Evolutionary conservation across 1,139 yeast species (phyloP).

Genomic region (Kluyveromyces marxianus): DNA sequence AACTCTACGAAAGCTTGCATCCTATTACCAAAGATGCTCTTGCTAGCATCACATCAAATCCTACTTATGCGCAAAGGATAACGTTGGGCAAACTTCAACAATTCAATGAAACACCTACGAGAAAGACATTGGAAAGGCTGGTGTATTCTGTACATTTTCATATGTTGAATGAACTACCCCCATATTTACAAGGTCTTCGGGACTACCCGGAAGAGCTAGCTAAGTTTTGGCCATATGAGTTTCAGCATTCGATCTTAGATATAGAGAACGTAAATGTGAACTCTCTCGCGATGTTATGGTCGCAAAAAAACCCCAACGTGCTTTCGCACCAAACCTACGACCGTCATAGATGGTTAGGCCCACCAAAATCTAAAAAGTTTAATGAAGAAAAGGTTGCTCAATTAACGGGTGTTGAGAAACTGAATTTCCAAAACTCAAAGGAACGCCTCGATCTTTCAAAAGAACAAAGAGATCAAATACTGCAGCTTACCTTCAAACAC

Average conservation of each 20-base stretch:
- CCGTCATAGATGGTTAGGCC: constrained; percentile 12
- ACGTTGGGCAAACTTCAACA: neutral
- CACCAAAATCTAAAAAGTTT: neutral
- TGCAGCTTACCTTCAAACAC: constrained; percentile 14
- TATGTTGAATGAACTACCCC: constrained; percentile 12
- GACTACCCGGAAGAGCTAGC: constrained; percentile 12
- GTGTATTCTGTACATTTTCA: constrained; percentile 14
- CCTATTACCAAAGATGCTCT: constrained; percentile 3
- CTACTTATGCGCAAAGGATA: neutral
- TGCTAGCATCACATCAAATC: neutral
- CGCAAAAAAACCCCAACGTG: constrained; percentile 8
- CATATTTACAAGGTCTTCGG: constrained; percentile 11
- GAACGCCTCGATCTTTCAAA: neutral
- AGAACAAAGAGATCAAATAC: constrained; percentile 2
- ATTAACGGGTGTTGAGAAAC: neutral
- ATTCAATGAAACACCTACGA: neutral
- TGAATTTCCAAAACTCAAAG: neutral
- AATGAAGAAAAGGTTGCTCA: neutral
- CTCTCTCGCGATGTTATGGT: constrained; percentile 14
- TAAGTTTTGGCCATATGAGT: constrained; percentile 19
- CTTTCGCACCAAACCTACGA: constrained; percentile 9
- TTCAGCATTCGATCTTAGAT: constrained; percentile 11
- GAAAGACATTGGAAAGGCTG: constrained; percentile 11
- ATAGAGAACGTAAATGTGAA: constrained; percentile 12
- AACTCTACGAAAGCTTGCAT: constrained; percentile 3